Evolutionary conservation across 306 rosid species (phyloP).

Genomic region (Dryas alaskensis): DNA sequence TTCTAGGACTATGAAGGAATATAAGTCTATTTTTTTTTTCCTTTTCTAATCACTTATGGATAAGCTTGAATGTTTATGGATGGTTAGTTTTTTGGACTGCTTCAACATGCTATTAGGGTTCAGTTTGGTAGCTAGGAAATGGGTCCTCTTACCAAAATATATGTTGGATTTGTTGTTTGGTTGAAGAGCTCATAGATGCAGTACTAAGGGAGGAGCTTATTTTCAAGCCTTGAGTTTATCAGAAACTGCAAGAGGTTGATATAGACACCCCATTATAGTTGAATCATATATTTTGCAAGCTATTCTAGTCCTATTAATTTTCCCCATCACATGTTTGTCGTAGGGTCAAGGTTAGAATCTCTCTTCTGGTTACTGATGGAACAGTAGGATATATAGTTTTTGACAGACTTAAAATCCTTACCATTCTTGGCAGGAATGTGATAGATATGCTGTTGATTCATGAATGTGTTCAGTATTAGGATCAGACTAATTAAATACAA

Average conservation of each 20-base stretch:
- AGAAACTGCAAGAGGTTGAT: neutral
- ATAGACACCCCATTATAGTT: neutral
- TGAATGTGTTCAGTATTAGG: too few relatives aligned
- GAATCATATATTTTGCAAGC: neutral
- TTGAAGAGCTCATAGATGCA: neutral
- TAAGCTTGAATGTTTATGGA: neutral
- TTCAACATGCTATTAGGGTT: neutral
- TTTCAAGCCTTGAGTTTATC: too few relatives aligned
- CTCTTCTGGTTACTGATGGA: neutral
- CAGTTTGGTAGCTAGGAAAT: slow-evolving; percentile 1
- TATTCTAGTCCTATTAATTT: neutral
- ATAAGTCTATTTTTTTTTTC: neutral
- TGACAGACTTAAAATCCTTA: too few relatives aligned
- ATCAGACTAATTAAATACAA: too few relatives aligned
- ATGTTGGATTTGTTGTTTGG: too few relatives aligned
- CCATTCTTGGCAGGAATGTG: too few relatives aligned
- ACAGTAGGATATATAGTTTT: too few relatives aligned
- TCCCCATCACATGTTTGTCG: neutral
- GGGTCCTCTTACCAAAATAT: neutral
- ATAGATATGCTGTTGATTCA: too few relatives aligned
- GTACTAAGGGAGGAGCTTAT: too few relatives aligned
- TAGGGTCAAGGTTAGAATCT: neutral
- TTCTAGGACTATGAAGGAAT: neutral
- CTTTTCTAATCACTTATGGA: neutral
- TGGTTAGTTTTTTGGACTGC: neutral